Evolutionary conservation across 2,329 filamentous ascomycete genomes (phyloP).

Genomic region (Scolecobasidium constrictum): DNA sequence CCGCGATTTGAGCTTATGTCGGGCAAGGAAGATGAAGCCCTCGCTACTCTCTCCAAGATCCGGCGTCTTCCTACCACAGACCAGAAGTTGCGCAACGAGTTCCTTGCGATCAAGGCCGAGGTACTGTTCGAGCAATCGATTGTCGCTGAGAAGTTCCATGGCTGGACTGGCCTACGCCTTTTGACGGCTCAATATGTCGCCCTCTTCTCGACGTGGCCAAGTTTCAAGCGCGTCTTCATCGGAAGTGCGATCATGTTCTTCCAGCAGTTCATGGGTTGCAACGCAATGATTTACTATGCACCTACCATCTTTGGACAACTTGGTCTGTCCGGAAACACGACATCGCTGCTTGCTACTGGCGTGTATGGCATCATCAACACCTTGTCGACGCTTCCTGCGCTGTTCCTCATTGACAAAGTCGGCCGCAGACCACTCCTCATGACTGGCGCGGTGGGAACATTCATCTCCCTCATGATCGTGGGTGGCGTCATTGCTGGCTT

Average conservation of each 20-base stretch:
- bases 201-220: slow-evolving; percentile 52
- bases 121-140: slow-evolving; percentile 46
- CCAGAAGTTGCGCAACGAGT: slow-evolving; percentile 23
- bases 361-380: slow-evolving; percentile 66
- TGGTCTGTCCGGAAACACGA: slow-evolving; percentile 46
- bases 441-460: slow-evolving; percentile 45
- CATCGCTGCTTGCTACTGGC: slow-evolving; percentile 59
- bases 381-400: slow-evolving; percentile 55
- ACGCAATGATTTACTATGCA: slow-evolving; percentile 52
- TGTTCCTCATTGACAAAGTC: slow-evolving; percentile 56
- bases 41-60: slow-evolving; percentile 43
- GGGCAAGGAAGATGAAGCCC: slow-evolving; percentile 57
- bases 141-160: slow-evolving; percentile 50
- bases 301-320: slow-evolving; percentile 58
- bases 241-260: slow-evolving; percentile 47
- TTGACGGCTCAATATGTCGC: slow-evolving; percentile 42
- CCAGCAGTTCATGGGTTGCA: slow-evolving; percentile 59
- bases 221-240: slow-evolving; percentile 62
- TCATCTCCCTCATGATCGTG: slow-evolving; percentile 21
- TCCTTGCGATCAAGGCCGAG: slow-evolving; percentile 26
- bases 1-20: slow-evolving; percentile 58
- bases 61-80: slow-evolving; percentile 37
- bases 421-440: slow-evolving; percentile 55
- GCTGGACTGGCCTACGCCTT: slow-evolving; percentile 26
- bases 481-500: slow-evolving; percentile 20